These are phyloP conservation scores for Scedosporium apiospermum DNA, from an alignment of 2,329 filamentous ascomycete genomes.

Conservation along the genomic window DNA sequence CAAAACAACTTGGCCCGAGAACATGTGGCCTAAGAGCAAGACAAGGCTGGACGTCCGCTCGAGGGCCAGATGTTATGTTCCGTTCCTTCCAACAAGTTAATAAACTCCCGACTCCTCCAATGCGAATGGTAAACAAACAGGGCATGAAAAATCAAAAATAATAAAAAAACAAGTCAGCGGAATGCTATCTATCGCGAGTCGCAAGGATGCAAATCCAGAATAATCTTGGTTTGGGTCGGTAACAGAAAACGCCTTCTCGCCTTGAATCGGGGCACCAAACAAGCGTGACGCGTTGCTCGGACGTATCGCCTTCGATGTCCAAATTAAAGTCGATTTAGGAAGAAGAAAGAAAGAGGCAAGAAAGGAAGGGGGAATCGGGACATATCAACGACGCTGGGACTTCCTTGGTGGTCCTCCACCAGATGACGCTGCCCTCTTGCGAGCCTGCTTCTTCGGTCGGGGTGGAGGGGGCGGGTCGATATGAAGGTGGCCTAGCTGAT, in stretches of 20 bases:
- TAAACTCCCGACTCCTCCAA: not conserved
- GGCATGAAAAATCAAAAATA: conserved; percentile 1
- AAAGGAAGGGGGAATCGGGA: not conserved
- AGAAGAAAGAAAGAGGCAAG: not conserved
- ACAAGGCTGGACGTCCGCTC: not conserved
- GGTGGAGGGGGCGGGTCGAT: conserved; percentile 44
- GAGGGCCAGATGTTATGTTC: not conserved
- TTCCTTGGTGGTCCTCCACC: conserved; percentile 15
- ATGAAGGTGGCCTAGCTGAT: conserved; percentile 49
- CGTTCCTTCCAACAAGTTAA: not conserved
- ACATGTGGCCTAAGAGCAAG: not conserved
- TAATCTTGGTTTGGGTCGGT: too few species aligned
- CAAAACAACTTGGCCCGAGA: too few species aligned
- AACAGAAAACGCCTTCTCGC: too few species aligned
- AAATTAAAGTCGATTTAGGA: not conserved
- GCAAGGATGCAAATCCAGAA: not conserved
- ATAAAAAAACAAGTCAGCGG: not conserved
- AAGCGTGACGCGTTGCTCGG: too few species aligned
- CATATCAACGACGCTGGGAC: conserved; percentile 11
- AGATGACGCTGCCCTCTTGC: conserved; percentile 36
- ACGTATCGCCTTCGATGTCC: too few species aligned
- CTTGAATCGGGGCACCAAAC: too few species aligned
- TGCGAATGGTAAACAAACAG: not conserved
- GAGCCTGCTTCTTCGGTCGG: conserved; percentile 38
- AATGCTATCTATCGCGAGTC: not conserved